Percentiles rank a stretch among this genome's conserved stretches.
Evolutionary conservation across 2,329 filamentous ascomycete genomes (phyloP).

Genomic region (Setomelanomma holmii): DNA sequence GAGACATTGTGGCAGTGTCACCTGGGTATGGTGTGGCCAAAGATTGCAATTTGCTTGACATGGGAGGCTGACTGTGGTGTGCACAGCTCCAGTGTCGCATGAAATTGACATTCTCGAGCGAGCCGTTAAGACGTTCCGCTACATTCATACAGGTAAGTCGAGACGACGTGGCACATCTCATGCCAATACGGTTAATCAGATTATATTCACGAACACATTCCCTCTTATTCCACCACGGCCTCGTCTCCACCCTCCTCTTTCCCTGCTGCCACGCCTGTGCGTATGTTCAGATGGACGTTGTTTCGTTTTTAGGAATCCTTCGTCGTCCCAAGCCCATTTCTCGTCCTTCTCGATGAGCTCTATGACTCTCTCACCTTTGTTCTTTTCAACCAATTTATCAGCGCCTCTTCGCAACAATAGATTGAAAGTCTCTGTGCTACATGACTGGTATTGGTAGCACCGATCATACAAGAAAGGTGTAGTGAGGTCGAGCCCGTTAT

Average conservation of each 20-base stretch:
- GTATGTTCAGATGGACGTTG: neutral
- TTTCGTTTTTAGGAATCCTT: neutral
- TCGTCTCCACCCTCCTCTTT: neutral
- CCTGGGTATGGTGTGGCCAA: no score
- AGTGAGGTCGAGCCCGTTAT: neutral
- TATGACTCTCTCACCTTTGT: neutral
- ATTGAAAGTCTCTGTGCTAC: neutral
- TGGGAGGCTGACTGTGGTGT: no score
- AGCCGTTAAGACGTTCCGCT: no score
- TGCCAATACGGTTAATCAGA: no score
- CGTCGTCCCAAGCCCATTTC: neutral
- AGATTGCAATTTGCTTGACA: no score
- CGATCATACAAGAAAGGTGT: neutral
- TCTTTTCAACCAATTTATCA: neutral
- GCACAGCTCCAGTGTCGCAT: no score
- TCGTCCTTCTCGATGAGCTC: neutral
- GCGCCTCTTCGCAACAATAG: neutral
- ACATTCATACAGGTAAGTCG: no score
- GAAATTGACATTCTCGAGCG: no score
- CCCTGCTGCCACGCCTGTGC: neutral
- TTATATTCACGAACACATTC: no score
- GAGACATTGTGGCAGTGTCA: no score
- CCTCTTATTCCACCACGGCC: neutral
- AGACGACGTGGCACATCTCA: no score
- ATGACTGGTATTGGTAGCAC: neutral